Evolutionary conservation across 306 rosid genomes (phyloP).

Genomic region (Castanea sativa): DNA sequence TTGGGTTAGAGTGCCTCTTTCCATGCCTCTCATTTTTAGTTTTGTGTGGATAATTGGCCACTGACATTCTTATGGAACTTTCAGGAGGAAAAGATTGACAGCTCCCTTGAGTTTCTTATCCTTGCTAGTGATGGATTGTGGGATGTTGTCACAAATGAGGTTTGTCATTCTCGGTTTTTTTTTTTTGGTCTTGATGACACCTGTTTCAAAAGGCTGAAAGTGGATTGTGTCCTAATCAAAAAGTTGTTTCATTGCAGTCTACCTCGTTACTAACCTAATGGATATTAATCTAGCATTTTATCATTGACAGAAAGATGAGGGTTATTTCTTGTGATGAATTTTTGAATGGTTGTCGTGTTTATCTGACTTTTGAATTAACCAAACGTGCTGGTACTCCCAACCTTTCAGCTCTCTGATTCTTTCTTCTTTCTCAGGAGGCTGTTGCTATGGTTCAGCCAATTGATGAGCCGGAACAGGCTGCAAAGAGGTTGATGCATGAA

Average conservation of each 20-base stretch:
- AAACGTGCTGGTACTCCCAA: not conserved
- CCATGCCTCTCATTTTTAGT: slow-evolving; percentile 4
- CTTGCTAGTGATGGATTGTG: slow-evolving; percentile 95
- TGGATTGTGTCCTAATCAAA: not conserved
- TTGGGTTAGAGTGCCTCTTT: slow-evolving; percentile 1
- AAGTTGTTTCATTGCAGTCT: not conserved
- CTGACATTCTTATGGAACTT: slow-evolving; percentile 17
- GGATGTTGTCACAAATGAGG: slow-evolving; percentile 99
- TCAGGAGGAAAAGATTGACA: slow-evolving; percentile 89
- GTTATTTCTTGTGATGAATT: not conserved
- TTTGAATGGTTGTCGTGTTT: not conserved
- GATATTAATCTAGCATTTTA: not conserved
- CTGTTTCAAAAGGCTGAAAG: not conserved
- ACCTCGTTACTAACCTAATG: not conserved
- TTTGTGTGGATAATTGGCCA: not conserved
- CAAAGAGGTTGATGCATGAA: slow-evolving; percentile 87
- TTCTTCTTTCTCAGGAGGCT: slow-evolving; percentile 63
- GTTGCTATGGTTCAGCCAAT: slow-evolving; percentile 78
- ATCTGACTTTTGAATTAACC: not conserved
- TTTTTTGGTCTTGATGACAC: not conserved
- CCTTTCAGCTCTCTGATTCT: not conserved
- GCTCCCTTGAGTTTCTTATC: slow-evolving; percentile 91
- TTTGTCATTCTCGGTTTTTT: slow-evolving; percentile 20
- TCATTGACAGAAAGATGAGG: not conserved
- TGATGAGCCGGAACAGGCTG: slow-evolving; percentile 77